Evolutionary conservation across 192 early-diverging fungal species (phyloP).

Genomic region (Funneliformis geosporum): DNA sequence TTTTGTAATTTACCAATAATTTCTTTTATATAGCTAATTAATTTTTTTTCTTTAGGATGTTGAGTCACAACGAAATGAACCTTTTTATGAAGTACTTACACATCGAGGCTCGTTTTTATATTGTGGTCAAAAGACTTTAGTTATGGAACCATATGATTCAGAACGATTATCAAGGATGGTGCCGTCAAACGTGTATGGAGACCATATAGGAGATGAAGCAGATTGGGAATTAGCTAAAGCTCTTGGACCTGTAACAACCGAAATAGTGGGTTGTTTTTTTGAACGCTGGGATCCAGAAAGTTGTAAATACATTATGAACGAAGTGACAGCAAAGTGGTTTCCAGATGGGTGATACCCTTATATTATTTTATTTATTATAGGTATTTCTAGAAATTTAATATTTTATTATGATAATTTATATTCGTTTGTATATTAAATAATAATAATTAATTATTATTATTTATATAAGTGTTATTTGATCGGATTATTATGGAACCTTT

Average conservation of each 20-base stretch:
- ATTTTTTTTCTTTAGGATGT: constrained; percentile 3
- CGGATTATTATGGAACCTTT: too few species aligned
- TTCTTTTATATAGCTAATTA: background rate
- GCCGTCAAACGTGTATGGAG: constrained; percentile 23
- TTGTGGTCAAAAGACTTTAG: constrained; percentile 21
- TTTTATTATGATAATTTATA: background rate
- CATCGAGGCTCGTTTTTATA: constrained; percentile 28
- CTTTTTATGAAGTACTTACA: constrained; percentile 28
- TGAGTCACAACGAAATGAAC: constrained; percentile 14
- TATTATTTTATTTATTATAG: background rate
- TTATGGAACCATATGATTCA: constrained; percentile 8
- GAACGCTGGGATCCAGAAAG: constrained; percentile 22
- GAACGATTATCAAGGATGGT: constrained; percentile 26
- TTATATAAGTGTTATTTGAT: too few species aligned
- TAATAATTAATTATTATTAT: too few species aligned
- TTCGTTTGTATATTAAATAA: too few species aligned
- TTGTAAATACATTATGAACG: constrained; percentile 21
- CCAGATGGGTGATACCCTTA: constrained; percentile 13
- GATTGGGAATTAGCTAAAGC: constrained; percentile 30
- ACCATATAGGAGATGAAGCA: constrained; percentile 17
- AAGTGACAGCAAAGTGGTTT: constrained; percentile 17
- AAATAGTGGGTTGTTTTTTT: constrained; percentile 30
- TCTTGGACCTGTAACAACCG: constrained; percentile 30
- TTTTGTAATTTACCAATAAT: background rate
- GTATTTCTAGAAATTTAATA: background rate